Evolutionary conservation across 2,329 filamentous ascomycete species (phyloP), one percentile per base, ranked within the genome.

Genomic region (Claviceps maximensis): DNA sequence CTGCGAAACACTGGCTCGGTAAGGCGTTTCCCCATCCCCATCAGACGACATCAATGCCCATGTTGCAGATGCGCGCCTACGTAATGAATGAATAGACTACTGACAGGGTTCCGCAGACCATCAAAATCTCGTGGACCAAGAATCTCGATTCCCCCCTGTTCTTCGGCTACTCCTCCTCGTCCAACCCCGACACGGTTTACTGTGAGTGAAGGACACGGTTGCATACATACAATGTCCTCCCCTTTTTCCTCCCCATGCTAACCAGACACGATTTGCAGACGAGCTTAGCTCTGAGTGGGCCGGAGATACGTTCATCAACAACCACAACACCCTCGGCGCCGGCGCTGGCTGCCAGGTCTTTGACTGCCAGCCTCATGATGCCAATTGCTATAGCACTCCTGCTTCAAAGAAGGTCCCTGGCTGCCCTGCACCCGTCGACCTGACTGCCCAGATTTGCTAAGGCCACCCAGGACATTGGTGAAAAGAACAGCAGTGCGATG

Each of bases 91-190:
- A 33, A 17, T 38, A 17, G n/a, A n/a, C n/a, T 17, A 38, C 33
- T 38, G 33, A 38, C 33, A 17, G 15, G 15, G 17, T 38, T 15
- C 17, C n/a, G n/a, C 31, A 71, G 69, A 72, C 70, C 49, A 58
- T 73, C 47, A 73, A 73, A 63, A 62, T 73, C 52, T 68, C 66
- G 36, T 70, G 59, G 41, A 66, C 61, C 56, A 68, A 62, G 61
- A 67, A 64, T 23, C 64, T 73, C 7, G 56, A 55, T 49, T 57
- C 48, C 25, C 69, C 69, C 1, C 65, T 73, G 5, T 71, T 71
- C 63, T 67, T 72, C 54, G 70, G 70, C 47, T 72, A 72, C 60
- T 71, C 69, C 0, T 71, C 69, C 56, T 58, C 58, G 48, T 50
- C 54, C 2, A 64, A 63, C 57, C 65, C 67, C 5, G 56, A 70